A percentile compares a stretch with the other conserved stretches of the same genome.
phyloP scores from a whole-genome alignment of 2,329 filamentous ascomycete species.

The Madurella fahalii region DNA sequence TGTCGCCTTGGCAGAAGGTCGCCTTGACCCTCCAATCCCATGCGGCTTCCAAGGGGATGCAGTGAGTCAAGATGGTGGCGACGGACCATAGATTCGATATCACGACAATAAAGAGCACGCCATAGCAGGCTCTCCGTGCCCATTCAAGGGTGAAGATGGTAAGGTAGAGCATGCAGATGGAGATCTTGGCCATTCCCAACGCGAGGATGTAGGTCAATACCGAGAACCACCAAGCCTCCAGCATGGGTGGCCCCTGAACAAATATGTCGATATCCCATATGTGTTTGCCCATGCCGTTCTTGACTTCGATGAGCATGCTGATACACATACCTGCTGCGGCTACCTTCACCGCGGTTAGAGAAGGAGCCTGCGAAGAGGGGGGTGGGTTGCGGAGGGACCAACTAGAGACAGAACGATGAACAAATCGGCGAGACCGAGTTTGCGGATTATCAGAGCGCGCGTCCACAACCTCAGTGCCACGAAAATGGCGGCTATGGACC shows the following conservation, averaged over 20 bases:
- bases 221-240: conserved; percentile 24
- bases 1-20: conserved; percentile 11
- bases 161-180: conserved; percentile 31
- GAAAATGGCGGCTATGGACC: conserved; percentile 31
- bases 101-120: conserved; percentile 23
- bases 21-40: conserved; percentile 23
- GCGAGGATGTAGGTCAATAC: conserved; percentile 26
- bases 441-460: conserved; percentile 32
- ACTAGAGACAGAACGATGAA: conserved; percentile 32
- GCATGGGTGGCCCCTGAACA: not conserved
- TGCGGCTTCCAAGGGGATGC: conserved; percentile 26
- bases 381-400: not conserved
- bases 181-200: conserved; percentile 27
- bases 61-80: conserved; percentile 23
- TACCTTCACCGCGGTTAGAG: conserved; percentile 15
- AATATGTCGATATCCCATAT: conserved; percentile 11
- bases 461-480: conserved; percentile 37
- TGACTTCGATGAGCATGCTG: conserved; percentile 13
- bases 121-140: conserved; percentile 28
- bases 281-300: conserved; percentile 22
- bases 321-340: conserved; percentile 17
- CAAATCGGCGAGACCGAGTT: conserved; percentile 35
- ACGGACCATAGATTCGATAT: conserved; percentile 24
- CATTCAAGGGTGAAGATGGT: conserved; percentile 29
- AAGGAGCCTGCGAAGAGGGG: too few relatives aligned